phyloP scores from a whole-genome alignment of 805 yeast genomes.

The Lipomyces yamanashiensis region DNA sequence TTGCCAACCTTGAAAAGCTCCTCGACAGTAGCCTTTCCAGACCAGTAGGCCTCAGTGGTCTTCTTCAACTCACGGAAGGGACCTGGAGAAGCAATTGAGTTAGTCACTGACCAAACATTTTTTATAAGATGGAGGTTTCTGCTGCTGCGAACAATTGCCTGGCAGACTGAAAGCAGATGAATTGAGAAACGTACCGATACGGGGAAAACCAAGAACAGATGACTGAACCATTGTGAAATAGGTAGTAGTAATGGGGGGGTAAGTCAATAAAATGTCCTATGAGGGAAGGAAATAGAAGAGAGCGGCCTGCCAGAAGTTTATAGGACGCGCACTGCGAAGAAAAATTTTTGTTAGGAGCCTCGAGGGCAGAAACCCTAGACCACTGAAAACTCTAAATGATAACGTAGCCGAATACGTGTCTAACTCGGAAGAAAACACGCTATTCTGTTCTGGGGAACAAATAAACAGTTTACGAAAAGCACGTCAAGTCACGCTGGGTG shows the following conservation, averaged over 20 bases:
- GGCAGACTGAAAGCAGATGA: background rate
- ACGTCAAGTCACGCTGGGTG: slow-evolving; percentile 1
- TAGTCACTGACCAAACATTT: background rate
- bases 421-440: slow-evolving; percentile 5
- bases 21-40: slow-evolving; percentile 85
- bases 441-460: background rate
- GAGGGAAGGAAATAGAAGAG: slow-evolving; percentile 2
- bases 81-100: slow-evolving; percentile 51
- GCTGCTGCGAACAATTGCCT: background rate
- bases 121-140: too few relatives aligned
- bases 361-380: slow-evolving; percentile 1
- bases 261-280: slow-evolving; percentile 8
- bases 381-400: background rate
- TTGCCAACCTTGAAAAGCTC: slow-evolving; percentile 91
- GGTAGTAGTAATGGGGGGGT: background rate
- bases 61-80: slow-evolving; percentile 99
- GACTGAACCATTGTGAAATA: slow-evolving; percentile 81
- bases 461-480: background rate
- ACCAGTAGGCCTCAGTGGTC: slow-evolving; percentile 99
- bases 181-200: slow-evolving; percentile 56
- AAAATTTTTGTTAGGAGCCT: slow-evolving; percentile 8
- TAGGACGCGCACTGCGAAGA: background rate
- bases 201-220: slow-evolving; percentile 98
- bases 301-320: slow-evolving; percentile 4
- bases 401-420: slow-evolving; percentile 11